Conservation (phyloP, 2,329 filamentous ascomycete genomes). For the Ophiostoma himal-ulmi region DNA sequence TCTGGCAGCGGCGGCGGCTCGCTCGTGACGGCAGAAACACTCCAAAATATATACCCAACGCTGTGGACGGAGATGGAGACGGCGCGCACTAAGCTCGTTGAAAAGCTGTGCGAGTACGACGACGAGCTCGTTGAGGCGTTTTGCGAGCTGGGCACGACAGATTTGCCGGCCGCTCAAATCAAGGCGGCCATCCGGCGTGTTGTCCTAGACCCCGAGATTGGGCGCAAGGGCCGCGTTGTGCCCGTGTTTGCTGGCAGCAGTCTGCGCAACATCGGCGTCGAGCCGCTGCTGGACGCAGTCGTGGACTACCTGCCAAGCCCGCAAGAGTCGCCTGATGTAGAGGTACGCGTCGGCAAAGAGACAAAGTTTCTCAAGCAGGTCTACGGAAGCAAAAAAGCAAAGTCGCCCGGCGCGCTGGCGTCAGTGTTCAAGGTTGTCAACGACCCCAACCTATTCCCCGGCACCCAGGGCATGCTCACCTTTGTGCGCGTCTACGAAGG, state of each 20-base stretch:
- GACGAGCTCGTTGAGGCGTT: conserved; percentile 80
- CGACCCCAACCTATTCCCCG: conserved; percentile 54
- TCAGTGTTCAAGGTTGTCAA: conserved; percentile 94
- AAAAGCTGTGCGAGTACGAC: conserved; percentile 81
- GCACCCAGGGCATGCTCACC: conserved; percentile 69
- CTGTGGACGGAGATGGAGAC: conserved; percentile 63
- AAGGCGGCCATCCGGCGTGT: conserved; percentile 68
- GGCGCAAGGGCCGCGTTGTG: conserved; percentile 60
- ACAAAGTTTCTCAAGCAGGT: conserved; percentile 42
- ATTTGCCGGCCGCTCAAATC: conserved; percentile 63
- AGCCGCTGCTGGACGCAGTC: conserved; percentile 83
- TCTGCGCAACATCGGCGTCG: conserved; percentile 88
- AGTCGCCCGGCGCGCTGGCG: conserved; percentile 40
- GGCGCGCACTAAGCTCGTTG: conserved; percentile 72
- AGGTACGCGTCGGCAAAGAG: conserved; percentile 40
- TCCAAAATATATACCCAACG: conserved; percentile 49
- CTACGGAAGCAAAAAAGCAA: background rate
- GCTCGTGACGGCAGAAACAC: conserved; percentile 31
- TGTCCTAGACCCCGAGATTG: conserved; percentile 37
- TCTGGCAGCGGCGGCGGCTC: conserved; percentile 30
- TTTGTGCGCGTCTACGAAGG: conserved; percentile 92
- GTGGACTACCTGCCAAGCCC: conserved; percentile 83
- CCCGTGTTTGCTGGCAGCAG: conserved; percentile 89
- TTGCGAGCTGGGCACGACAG: conserved; percentile 67
- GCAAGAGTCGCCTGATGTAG: conserved; percentile 30